These are phyloP conservation scores for Candida sanyaensis DNA, from an alignment of 1,139 yeast genomes.

Conservation along the genomic window DNA sequence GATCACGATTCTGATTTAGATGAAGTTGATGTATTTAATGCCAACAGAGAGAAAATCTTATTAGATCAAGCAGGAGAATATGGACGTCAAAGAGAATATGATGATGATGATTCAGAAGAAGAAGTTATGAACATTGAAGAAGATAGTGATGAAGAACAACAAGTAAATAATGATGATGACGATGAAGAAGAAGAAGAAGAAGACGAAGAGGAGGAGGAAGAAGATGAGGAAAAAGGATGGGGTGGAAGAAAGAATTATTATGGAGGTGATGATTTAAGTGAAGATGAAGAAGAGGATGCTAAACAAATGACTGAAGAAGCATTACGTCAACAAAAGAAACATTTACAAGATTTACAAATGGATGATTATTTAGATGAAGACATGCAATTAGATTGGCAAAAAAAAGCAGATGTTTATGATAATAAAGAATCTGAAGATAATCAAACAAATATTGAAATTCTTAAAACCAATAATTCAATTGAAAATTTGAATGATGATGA, in stretches of 20 bases:
- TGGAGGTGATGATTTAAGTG: conserved; percentile 77
- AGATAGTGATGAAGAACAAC: conserved; percentile 25
- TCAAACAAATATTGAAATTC: conserved; percentile 18
- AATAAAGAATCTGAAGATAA: conserved; percentile 17
- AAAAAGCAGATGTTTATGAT: conserved; percentile 33
- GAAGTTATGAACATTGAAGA: conserved; percentile 28
- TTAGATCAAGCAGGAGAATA: conserved; percentile 59
- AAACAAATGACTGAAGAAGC: conserved; percentile 88
- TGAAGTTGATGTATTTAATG: conserved; percentile 74
- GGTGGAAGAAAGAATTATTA: conserved; percentile 78
- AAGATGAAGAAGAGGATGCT: conserved; percentile 63
- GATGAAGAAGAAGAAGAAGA: conserved; percentile 39
- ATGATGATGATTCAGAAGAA: conserved; percentile 41
- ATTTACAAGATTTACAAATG: conserved; percentile 75
- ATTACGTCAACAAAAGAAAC: conserved; percentile 80
- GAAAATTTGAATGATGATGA: conserved; percentile 42
- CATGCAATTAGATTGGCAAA: conserved; percentile 69
- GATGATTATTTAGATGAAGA: conserved; percentile 87
- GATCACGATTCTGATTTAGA: conserved; percentile 44
- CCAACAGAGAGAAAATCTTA: conserved; percentile 62
- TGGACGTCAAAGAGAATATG: conserved; percentile 28
- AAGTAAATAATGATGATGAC: conserved; percentile 35
- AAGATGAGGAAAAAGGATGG: conserved; percentile 69
- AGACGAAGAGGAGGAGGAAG: conserved; percentile 49
- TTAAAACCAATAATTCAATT: conserved; percentile 32